Base-by-base conservation (phyloP, 2,329 filamentous ascomycete genomes). In the Cercospora beticola region DNA sequence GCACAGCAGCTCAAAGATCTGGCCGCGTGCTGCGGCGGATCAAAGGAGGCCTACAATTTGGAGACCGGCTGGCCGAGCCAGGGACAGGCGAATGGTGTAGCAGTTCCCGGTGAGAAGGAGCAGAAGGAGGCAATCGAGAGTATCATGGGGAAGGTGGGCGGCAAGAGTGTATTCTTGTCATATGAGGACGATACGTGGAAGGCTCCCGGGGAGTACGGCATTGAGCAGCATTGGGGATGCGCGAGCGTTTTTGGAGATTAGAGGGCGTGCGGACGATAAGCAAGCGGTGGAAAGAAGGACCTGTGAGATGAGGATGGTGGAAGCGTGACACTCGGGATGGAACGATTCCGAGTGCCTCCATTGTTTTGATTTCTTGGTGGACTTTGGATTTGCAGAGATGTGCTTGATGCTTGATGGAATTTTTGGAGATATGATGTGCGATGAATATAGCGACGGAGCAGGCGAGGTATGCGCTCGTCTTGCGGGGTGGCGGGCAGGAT, bases 21-120 rank as follows among this genome's bases (percentile, higher is more conserved):
- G 71, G 82, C 88, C 78, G 79, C 80, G 74, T 83, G 92, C 75
- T 98, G 94, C 87, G 79, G 84, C 49, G 86, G 86, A 46, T 65
- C 70, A 78, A 91, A 91, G 84, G 82, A 87, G 43, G 90, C 89
- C 73, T 88, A 92, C 84, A 92, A 94, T 83, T 86, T 96, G 74
- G 94, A 98, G 89, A 92, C 91, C 67, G 94, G 94, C 76, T 98
- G 94, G 93, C 94, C 94, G 72, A 89, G 84, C 64, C 73, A 79
- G 7, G 94, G 94, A 78, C 75, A 80, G 31, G 81, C 87, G 82
- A 94, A 95, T 82, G 92, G 92, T 69, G 78, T 78, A 21, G 93
- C 93, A 68, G 83, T 92, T 75, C 88, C 94, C 66, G 89, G 91
- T 74, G 61, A 74, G 5, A 52, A 78, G 1, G 84, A 94, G 83